Conservation (phyloP, 208 protist genomes). For the Trypanosoma cruzi region DNA sequence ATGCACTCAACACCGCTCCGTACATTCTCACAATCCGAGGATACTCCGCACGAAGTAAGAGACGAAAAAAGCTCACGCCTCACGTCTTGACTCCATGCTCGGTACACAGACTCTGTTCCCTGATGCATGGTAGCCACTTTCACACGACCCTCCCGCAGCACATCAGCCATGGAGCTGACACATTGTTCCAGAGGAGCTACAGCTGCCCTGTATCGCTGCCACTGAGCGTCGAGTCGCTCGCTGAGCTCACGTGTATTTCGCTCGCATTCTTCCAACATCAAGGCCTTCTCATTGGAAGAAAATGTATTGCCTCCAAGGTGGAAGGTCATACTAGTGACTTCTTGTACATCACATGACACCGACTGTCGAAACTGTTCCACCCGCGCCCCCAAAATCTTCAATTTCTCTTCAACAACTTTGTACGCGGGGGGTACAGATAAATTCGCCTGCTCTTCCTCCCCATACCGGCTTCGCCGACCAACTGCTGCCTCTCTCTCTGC, state of each 20-base stretch:
- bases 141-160: slow-evolving; percentile 26
- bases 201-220: slow-evolving; percentile 26
- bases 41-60: slow-evolving; percentile 12
- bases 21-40: slow-evolving; percentile 9
- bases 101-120: slow-evolving; percentile 26
- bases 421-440: neutral
- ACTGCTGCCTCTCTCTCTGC: slow-evolving; percentile 15
- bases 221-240: slow-evolving; percentile 14
- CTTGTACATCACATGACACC: slow-evolving; percentile 19
- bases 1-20: slow-evolving; percentile 14
- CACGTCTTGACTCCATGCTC: slow-evolving; percentile 37
- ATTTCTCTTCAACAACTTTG: slow-evolving; percentile 10
- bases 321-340: slow-evolving; percentile 3
- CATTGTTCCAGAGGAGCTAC: slow-evolving; percentile 31
- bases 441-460: neutral
- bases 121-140: slow-evolving; percentile 31
- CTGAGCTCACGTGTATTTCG: slow-evolving; percentile 15
- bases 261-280: slow-evolving; percentile 14
- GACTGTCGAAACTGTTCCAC: slow-evolving; percentile 31
- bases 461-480: neutral
- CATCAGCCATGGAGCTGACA: slow-evolving; percentile 22
- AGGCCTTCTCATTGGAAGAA: slow-evolving; percentile 19
- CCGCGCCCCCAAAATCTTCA: slow-evolving; percentile 2
- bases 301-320: neutral
- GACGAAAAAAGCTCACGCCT: slow-evolving; percentile 26